Percentiles rank a stretch among this genome's conserved stretches.
phyloP scores from a whole-genome alignment of 179 eudicot species.

The Spinacia oleracea region DNA sequence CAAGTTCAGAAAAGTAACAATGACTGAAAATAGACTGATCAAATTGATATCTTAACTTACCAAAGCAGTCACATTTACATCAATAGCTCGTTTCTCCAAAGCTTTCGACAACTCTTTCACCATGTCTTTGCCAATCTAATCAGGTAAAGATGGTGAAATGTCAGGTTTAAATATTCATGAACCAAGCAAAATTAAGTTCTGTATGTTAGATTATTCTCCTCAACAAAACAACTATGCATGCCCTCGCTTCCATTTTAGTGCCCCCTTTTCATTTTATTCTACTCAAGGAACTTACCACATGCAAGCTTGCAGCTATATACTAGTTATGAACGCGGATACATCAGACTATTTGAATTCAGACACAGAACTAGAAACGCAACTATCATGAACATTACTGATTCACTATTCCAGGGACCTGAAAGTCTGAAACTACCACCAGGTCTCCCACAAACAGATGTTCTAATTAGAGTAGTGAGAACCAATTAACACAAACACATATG shows the following conservation, averaged over 20 bases:
- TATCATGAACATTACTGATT: neutral
- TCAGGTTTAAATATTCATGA: constrained; percentile 10
- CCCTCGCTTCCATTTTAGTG: neutral
- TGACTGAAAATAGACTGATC: neutral
- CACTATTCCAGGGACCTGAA: neutral
- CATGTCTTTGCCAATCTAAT: constrained; percentile 59
- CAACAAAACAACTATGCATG: neutral
- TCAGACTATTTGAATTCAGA: neutral
- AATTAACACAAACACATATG: neutral
- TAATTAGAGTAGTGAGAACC: too few species aligned
- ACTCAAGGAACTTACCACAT: neutral
- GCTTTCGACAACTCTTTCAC: constrained; percentile 53
- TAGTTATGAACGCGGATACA: neutral
- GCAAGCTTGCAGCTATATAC: neutral
- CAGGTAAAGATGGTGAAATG: neutral
- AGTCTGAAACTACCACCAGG: neutral
- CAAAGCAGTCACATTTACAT: constrained; percentile 61
- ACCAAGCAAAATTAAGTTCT: neutral
- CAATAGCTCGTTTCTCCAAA: constrained; percentile 43
- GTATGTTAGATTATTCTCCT: neutral
- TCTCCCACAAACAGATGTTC: neutral
- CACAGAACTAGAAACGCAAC: neutral
- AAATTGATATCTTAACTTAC: constrained; percentile 30
- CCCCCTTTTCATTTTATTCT: neutral
- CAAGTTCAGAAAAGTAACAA: neutral